Conservation (phyloP, 176 grass and related monocot genomes). For the Neostapfia colusana region DNA sequence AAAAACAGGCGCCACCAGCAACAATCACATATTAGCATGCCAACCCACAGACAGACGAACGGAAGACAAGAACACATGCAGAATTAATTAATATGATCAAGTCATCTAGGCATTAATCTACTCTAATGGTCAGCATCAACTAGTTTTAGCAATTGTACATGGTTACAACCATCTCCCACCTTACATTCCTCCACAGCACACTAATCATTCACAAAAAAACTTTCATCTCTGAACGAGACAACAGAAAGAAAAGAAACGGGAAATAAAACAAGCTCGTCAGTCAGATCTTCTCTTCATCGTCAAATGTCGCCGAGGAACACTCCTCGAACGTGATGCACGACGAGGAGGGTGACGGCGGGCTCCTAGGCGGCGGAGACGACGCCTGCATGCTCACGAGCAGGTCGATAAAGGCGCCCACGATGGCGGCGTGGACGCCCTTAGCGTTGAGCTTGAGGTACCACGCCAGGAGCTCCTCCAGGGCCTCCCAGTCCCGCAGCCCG, state of each 20-base stretch:
- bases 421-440: slow-evolving; percentile 63
- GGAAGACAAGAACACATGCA: slow-evolving; percentile 4
- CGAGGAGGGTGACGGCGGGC: slow-evolving; percentile 56
- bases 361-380: not conserved
- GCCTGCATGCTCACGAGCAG: slow-evolving; percentile 50
- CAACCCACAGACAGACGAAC: slow-evolving; percentile 1
- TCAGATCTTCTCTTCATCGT: slow-evolving; percentile 46
- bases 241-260: not conserved
- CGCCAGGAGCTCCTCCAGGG: slow-evolving; percentile 73
- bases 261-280: not conserved
- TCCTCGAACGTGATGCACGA: slow-evolving; percentile 77
- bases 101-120: slow-evolving; percentile 34
- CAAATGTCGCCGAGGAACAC: slow-evolving; percentile 42
- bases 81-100: not conserved
- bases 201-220: slow-evolving; percentile 26
- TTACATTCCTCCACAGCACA: slow-evolving; percentile 12
- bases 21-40: not conserved
- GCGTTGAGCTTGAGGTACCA: slow-evolving; percentile 78
- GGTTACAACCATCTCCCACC: slow-evolving; percentile 36
- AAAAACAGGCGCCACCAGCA: not conserved
- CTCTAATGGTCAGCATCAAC: slow-evolving; percentile 40
- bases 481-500: slow-evolving; percentile 66
- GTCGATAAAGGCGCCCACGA: slow-evolving; percentile 77
- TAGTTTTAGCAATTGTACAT: slow-evolving; percentile 53
- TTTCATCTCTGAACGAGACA: slow-evolving; percentile 20